phyloP scores from a whole-genome alignment of 176 grass and related monocot species.

The Calamus simplicifolius region DNA sequence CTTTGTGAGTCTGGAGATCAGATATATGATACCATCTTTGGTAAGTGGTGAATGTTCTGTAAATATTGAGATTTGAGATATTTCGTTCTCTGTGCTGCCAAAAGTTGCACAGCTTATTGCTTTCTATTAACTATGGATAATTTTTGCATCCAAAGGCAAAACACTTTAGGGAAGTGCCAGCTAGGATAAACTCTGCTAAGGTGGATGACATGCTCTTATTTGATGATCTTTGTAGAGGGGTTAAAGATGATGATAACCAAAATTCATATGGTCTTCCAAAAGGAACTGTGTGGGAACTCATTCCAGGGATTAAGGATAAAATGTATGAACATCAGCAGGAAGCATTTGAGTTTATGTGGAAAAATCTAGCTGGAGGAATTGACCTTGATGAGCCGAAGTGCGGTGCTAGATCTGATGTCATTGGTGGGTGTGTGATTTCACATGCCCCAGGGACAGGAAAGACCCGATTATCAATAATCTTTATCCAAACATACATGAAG shows the following conservation, averaged over 20 bases:
- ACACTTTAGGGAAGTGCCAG: constrained; percentile 32
- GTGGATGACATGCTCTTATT: constrained; percentile 14
- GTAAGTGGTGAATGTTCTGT: constrained; percentile 25
- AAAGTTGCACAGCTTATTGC: too few species aligned
- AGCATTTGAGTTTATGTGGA: constrained; percentile 87
- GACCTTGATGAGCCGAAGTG: constrained; percentile 34
- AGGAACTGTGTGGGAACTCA: constrained; percentile 62
- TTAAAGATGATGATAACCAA: constrained; percentile 5
- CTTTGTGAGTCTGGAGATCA: constrained; percentile 51
- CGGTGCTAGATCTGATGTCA: constrained; percentile 1
- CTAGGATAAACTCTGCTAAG: constrained; percentile 26
- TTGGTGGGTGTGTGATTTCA: constrained; percentile 87
- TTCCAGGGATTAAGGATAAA: constrained; percentile 40
- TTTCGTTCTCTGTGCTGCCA: too few species aligned
- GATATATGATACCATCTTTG: constrained; percentile 53
- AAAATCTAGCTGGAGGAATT: constrained; percentile 49
- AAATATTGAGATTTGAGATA: too few species aligned
- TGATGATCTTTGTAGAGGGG: constrained; percentile 41
- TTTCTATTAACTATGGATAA: neutral
- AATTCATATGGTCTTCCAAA: constrained; percentile 11
- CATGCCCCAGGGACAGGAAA: constrained; percentile 92
- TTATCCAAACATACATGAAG: constrained; percentile 69
- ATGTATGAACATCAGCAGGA: constrained; percentile 72
- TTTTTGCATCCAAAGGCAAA: constrained; percentile 31
- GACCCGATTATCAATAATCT: constrained; percentile 63